These are phyloP conservation scores for Dactylonectria estremocensis DNA, from an alignment of 2,329 filamentous ascomycete species.

Conservation along the genomic window DNA sequence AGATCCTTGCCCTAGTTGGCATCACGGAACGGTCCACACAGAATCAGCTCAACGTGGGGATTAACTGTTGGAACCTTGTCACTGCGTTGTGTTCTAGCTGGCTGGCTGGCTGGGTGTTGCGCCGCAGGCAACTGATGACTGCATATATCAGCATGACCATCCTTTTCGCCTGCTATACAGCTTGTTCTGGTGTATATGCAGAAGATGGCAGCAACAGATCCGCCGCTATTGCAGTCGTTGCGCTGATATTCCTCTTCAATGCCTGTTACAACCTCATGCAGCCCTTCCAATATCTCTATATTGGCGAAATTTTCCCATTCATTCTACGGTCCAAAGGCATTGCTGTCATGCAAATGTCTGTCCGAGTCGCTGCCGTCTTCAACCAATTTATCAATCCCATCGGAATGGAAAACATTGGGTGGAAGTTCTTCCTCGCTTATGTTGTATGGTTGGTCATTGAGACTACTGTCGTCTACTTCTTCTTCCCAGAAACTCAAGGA, in stretches of 20 bases:
- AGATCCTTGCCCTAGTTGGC: conserved; percentile 54
- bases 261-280: conserved; percentile 53
- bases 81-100: conserved; percentile 32
- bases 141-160: conserved; percentile 52
- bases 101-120: neutral
- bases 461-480: conserved; percentile 29
- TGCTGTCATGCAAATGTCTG: conserved; percentile 34
- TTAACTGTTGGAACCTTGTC: conserved; percentile 52
- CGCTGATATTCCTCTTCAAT: conserved; percentile 56
- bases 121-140: conserved; percentile 50
- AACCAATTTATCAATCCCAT: conserved; percentile 39
- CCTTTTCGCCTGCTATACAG: conserved; percentile 45
- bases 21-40: conserved; percentile 56
- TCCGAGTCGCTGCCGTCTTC: conserved; percentile 29
- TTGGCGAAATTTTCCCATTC: conserved; percentile 47
- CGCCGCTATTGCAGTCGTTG: conserved; percentile 47
- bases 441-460: conserved; percentile 21
- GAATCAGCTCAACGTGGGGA: conserved; percentile 34
- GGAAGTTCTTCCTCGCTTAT: conserved; percentile 38
- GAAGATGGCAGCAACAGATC: conserved; percentile 31
- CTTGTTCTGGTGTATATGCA: neutral
- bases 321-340: conserved; percentile 37
- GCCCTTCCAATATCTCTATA: conserved; percentile 49
- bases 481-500: conserved; percentile 23
- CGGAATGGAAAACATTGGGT: conserved; percentile 25